Evolutionary conservation across 225 moss, liverwort and hornwort genomes (phyloP), one percentile per base, ranked within the genome.

Genomic region (Physcomitrium patens): DNA sequence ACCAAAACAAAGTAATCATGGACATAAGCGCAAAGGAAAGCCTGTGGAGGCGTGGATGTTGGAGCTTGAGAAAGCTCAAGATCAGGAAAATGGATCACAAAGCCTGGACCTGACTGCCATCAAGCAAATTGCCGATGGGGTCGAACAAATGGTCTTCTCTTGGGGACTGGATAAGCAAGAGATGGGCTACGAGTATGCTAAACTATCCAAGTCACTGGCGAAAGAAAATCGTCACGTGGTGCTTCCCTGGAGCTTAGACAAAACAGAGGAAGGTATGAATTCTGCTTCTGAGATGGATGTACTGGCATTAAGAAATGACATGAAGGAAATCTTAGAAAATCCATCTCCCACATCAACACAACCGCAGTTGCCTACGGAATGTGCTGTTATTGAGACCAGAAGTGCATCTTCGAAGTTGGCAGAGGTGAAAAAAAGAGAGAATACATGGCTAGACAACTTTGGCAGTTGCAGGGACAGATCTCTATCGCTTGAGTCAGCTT

Each of bases 1-100:
- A 53, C 70, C 70, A n/a, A 72, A 63, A 16, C 76, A 73, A 7
- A 79, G 63, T 20, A 84, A 74, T 53, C 84, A 81, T 74, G 81
- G 87, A 16, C 77, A 84, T 14, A 87, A 87, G 48, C 71, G 85
- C 9, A 87, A 85, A 74, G 87, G 87, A 31, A 87, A 84, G 75
- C 84, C 85, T 0, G 72, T 85, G 31, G 84, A 87, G 60, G 65
- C 84, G 0, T 87, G 84, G 87, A 85, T 87, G 85, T 68, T 87
- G 80, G 87, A 85, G 26, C 2, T 87, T 24, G 87, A 82, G 60
- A 87, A 81, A 75, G 65, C 71, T 0, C 84, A 85, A 72, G 82
- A 87, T 28, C 82, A 84, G 62, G 87, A 82, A 52, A 85, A 65
- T 12, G 79, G 80, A 61, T 75, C 72, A 8, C 77, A 80, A 1